Conservation (phyloP, 345 rosid species). For the Microthlaspi erraticum region DNA sequence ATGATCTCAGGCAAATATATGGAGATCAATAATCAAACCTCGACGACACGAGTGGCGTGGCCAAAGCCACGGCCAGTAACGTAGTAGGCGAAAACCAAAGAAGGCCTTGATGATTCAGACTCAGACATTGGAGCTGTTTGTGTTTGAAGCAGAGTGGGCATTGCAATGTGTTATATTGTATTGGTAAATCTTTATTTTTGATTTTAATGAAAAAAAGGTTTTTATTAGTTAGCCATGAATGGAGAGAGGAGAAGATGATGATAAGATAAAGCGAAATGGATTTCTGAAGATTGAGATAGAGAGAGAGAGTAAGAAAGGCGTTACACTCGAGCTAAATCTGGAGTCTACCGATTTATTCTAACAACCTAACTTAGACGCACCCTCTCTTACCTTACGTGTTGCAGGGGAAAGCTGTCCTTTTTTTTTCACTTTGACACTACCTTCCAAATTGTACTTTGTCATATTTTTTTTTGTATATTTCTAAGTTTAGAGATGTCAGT, state of each 20-base stretch:
- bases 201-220: not conserved
- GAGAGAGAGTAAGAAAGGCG: conserved; percentile 5
- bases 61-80: conserved; percentile 99
- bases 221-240: conserved; percentile 33
- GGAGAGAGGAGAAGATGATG: conserved; percentile 31
- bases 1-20: conserved; percentile 7
- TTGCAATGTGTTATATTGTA: conserved; percentile 6
- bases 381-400: conserved; percentile 30
- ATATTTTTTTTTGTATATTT: not conserved
- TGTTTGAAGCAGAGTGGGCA: conserved; percentile 36
- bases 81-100: conserved; percentile 83
- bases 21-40: conserved; percentile 50
- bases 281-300: not conserved
- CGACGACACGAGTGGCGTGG: conserved; percentile 96
- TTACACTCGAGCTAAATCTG: conserved; percentile 37
- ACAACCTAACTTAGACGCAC: conserved; percentile 22
- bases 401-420: conserved; percentile 12
- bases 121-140: conserved; percentile 36
- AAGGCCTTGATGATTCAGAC: conserved; percentile 16
- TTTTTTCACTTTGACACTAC: not conserved
- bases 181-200: not conserved
- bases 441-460: conserved; percentile 18
- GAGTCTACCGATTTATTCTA: conserved; percentile 36
- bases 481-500: not conserved
- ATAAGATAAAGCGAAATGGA: conserved; percentile 33